These are phyloP conservation scores for Globisporangium barbulae DNA, from an alignment of 352 stramenopile species.

Conservation along the genomic window DNA sequence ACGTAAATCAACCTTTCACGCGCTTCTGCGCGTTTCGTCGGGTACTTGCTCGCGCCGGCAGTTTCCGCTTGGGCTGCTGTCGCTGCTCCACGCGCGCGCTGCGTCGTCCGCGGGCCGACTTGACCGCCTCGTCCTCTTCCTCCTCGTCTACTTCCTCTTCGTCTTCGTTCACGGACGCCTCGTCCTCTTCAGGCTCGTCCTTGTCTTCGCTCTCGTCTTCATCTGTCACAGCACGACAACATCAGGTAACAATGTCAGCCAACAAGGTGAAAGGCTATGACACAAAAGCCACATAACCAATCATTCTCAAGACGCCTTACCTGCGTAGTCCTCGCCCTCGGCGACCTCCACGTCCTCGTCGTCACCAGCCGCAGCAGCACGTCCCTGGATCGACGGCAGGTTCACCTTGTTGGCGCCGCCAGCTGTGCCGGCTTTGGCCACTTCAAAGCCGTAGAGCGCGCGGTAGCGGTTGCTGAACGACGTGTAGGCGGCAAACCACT, in stretches of 20 bases:
- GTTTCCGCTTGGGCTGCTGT: conserved; percentile 25
- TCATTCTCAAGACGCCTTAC: neutral
- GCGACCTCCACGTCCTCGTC: conserved; percentile 17
- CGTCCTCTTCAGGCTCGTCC: conserved; percentile 24
- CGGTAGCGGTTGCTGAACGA: conserved; percentile 64
- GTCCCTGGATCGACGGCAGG: neutral
- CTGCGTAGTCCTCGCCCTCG: conserved; percentile 12
- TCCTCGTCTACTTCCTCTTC: conserved; percentile 27
- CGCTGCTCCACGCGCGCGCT: conserved; percentile 16
- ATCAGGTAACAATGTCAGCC: neutral
- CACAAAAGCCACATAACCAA: too few species aligned
- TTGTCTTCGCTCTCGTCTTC: conserved; percentile 36
- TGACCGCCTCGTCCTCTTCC: conserved; percentile 26
- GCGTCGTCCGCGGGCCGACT: conserved; percentile 22
- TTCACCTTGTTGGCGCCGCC: conserved; percentile 8
- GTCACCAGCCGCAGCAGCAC: neutral
- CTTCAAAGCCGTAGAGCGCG: conserved; percentile 43
- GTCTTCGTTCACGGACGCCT: conserved; percentile 25
- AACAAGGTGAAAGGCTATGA: too few species aligned
- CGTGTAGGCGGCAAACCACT: conserved; percentile 69
- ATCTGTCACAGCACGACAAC: conserved; percentile 6
- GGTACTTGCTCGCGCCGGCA: conserved; percentile 12
- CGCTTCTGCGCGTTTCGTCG: conserved; percentile 39
- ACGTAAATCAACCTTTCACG: conserved; percentile 56
- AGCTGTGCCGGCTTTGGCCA: neutral